Evolutionary conservation across 768 basidiomycete genomes (phyloP), one percentile per base, ranked within the genome.

Genomic region (Amanita molliuscula): DNA sequence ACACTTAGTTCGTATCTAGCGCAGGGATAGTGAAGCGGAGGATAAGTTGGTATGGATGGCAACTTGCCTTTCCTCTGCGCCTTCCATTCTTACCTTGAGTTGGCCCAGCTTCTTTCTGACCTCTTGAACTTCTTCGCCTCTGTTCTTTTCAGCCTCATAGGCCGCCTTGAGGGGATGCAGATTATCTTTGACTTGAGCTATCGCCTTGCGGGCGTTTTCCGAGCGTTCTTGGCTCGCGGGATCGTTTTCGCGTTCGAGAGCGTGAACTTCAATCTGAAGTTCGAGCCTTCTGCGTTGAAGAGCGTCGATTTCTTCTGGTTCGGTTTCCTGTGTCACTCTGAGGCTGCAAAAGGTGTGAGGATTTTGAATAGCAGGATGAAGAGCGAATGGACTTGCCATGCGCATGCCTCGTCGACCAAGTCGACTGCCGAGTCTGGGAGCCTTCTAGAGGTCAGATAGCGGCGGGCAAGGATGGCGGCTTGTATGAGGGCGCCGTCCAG

Each of bases 261-360:
- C 95, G 62, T 96, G 93, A 18, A 96, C 87, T 62, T 96, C 95
- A 16, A 98, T 83, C 60, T 97, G 88, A 25, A 98, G 76, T 61
- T 95, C 89, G 28, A 97, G 77, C 64, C 88, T 92, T 46, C 75
- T 76, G 16, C 93, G 82, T 61, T 95, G 89, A 15, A 97, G 74
- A 55, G 84, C 83, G 67, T 98, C 95, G 58, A 98, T 88, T 3
- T 77, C 85, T 67, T 98, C 95, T 0, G 95, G 95, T 52, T 88
- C 80, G 0, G 93, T 97, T 69, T 99, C 95, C 37, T 91, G 82
- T 23, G 89, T 89, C 21, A 97, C 91, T 51, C 93, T 87, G 25
- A 86, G 84, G 58, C 84, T 88, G 48, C n/a, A 55, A 33, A 13
- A 35, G 10, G 15, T 8, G 15, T 46, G 34, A 46, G 25, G 8